These are phyloP conservation scores for Auricularia heimuer DNA, from an alignment of 768 basidiomycete species.

Conservation along the genomic window DNA sequence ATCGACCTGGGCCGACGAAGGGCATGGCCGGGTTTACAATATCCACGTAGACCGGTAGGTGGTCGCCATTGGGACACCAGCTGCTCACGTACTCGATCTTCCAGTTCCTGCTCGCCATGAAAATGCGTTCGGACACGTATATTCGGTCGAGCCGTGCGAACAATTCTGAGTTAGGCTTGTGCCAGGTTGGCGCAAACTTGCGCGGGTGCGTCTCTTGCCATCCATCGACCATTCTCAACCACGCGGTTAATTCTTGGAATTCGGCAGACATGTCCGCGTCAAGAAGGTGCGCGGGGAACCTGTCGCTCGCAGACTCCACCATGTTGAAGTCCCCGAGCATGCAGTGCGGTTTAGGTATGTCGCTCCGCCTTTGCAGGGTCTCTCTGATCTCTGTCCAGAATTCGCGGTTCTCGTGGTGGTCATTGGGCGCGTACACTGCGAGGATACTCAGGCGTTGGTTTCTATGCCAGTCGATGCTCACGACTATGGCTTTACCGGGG, in stretches of 20 bases:
- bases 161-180: not conserved
- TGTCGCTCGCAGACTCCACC: conserved; percentile 7
- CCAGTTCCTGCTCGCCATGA: not conserved
- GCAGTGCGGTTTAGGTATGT: conserved; percentile 7
- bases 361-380: not conserved
- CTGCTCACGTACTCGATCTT: not conserved
- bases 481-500: not conserved
- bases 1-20: not conserved
- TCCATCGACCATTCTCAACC: not conserved
- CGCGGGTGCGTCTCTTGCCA: not conserved
- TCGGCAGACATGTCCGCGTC: not conserved
- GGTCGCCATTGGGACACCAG: not conserved
- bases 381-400: not conserved
- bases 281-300: conserved; percentile 6
- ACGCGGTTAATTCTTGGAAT: not conserved
- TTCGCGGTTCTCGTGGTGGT: not conserved
- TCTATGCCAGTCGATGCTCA: not conserved
- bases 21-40: not conserved
- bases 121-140: not conserved
- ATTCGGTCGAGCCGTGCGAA: not conserved
- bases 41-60: not conserved
- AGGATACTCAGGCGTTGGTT: not conserved
- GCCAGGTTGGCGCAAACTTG: not conserved
- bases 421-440: not conserved
- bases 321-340: conserved; percentile 10